Base-by-base conservation (phyloP, 768 basidiomycete species). In the Rhodotorula babjevae region DNA sequence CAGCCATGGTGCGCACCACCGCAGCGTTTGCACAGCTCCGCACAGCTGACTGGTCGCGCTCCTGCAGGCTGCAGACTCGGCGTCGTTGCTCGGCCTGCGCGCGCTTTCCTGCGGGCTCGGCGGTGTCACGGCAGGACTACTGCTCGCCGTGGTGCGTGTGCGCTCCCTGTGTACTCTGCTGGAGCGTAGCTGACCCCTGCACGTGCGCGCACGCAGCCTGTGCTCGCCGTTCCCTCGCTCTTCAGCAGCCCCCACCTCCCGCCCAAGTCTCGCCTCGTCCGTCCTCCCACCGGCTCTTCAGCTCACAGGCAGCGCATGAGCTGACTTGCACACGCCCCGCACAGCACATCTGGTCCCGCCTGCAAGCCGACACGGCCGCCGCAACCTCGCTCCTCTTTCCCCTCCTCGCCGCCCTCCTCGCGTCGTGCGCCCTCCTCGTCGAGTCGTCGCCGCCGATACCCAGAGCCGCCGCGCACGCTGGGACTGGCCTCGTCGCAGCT, bases 311-410 rank as follows among this genome's bases (percentile, higher is more conserved):
- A 8, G 33, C 31, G 33, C 19, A 15, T 5, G 16, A 31, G 31
- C 61, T 50, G 49, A 31, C 33, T 8, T 10, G 18, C 9, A 18
- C 11, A 0, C 12, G 2, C 2, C 23, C 6, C 31, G 0, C 3
- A 2, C 64, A 65, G 64, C 55, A 58, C 46, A 44, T 58, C 23
- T 65, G 64, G 64, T 56, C 53, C 21, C 55, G 64, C 64, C 64
- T 65, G 7, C 53, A 65, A 19, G 19, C 18, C 31, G 55, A 65
- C 19, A 42, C 52, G 18, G 9, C 52, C 15, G 2, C 12, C 11
- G 56, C 31, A n/a, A 27, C 31, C 25, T 2, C 36, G 10, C n/a
- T 16, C 27, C 47, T 60, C 23, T 7, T 66, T 7, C 65, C 65
- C 5, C 46, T 66, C 47, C 36, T 60, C 7, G 47, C 42, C 11